These are phyloP conservation scores for Calonectria hawksworthii DNA, from an alignment of 2,329 filamentous ascomycete species.

Conservation along the genomic window DNA sequence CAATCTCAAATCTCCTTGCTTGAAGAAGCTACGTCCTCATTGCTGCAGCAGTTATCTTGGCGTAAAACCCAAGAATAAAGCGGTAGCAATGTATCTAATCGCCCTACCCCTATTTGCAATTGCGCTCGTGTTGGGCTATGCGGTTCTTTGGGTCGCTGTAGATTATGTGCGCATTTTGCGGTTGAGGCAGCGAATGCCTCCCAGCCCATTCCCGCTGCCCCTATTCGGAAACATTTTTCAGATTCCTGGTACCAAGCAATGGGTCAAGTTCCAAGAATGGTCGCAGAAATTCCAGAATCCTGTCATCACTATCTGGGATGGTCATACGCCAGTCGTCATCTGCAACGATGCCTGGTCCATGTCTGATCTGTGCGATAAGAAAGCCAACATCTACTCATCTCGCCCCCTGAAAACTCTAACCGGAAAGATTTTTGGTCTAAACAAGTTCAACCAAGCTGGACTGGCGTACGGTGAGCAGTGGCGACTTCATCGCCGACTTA, in stretches of 20 bases:
- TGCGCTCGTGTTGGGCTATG: background rate
- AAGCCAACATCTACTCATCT: constrained; percentile 25
- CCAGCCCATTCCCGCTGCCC: constrained; percentile 18
- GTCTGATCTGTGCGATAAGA: constrained; percentile 25
- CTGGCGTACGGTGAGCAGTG: constrained; percentile 22
- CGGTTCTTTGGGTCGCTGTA: background rate
- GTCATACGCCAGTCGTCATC: constrained; percentile 17
- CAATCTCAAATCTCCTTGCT: background rate
- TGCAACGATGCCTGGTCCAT: constrained; percentile 31
- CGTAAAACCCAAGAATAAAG: too few relatives aligned
- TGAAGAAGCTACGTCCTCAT: background rate
- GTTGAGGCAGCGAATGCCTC: constrained; percentile 2
- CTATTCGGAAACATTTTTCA: constrained; percentile 20
- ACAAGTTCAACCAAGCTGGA: constrained; percentile 28
- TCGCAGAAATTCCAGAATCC: constrained; percentile 16
- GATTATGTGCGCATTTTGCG: constrained; percentile 5
- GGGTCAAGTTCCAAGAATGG: constrained; percentile 27
- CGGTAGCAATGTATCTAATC: background rate
- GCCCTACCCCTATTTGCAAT: background rate
- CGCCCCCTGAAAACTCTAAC: constrained; percentile 19
- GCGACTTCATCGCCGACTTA: constrained; percentile 17
- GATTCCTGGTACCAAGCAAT: constrained; percentile 14
- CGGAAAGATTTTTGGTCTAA: constrained; percentile 22
- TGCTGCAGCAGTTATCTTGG: background rate
- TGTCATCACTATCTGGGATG: constrained; percentile 27